Percentiles rank a stretch among this genome's conserved stretches.
Conservation (phyloP, 2,329 filamentous ascomycete genomes). For the Fusarium sp. region DNA sequence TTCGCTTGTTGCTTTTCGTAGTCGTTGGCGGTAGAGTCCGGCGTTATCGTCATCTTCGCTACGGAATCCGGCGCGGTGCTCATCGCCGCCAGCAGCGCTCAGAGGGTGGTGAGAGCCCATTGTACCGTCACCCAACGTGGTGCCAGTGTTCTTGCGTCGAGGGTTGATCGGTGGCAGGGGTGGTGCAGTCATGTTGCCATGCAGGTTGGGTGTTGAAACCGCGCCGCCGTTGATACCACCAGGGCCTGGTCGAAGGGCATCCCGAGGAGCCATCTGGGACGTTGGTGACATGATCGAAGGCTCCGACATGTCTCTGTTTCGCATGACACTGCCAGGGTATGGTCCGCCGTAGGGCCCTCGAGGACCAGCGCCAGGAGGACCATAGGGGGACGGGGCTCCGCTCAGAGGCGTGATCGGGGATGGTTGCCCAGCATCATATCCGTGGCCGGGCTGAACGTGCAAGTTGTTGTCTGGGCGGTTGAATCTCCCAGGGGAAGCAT, state of each 20-base stretch:
- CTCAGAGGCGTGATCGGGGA: conserved; percentile 58
- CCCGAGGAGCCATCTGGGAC: conserved; percentile 57
- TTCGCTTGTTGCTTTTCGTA: conserved; percentile 59
- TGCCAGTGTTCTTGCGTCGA: conserved; percentile 59
- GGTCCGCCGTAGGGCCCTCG: conserved; percentile 27
- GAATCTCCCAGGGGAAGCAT: conserved; percentile 38
- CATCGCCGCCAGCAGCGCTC: conserved; percentile 34
- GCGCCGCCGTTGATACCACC: conserved; percentile 50
- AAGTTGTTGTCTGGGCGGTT: conserved; percentile 39
- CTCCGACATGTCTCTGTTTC: conserved; percentile 63
- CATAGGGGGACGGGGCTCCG: conserved; percentile 31
- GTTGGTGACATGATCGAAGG: conserved; percentile 61
- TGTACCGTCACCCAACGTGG: conserved; percentile 47
- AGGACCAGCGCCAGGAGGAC: conserved; percentile 18
- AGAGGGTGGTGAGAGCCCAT: conserved; percentile 35
- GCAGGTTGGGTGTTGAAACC: conserved; percentile 53
- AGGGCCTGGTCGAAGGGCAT: conserved; percentile 50
- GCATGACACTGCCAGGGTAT: conserved; percentile 49
- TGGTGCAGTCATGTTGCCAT: conserved; percentile 53
- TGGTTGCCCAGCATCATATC: conserved; percentile 54
- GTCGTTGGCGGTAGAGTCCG: conserved; percentile 52
- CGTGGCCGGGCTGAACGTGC: conserved; percentile 34
- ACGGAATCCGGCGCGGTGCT: conserved; percentile 48
- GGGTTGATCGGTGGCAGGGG: conserved; percentile 71
- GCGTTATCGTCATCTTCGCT: conserved; percentile 56